phyloP scores from a whole-genome alignment of 1,139 yeast species.

The Schizosaccharomyces versatilis region DNA sequence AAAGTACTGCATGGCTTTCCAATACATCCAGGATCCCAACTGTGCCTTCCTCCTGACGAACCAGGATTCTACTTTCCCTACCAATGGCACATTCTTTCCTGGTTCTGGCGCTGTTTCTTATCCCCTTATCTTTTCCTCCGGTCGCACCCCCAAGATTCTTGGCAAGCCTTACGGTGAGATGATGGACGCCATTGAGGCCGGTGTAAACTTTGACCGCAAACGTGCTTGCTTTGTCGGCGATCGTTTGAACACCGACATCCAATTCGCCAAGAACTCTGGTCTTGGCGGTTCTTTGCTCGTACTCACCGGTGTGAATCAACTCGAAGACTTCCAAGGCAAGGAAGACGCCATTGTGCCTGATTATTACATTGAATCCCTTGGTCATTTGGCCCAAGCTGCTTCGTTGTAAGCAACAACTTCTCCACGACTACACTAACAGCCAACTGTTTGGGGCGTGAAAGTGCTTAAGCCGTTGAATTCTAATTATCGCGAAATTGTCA shows the following conservation, averaged over 20 bases:
- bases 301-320: conserved; percentile 74
- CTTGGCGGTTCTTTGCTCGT: conserved; percentile 61
- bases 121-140: conserved; percentile 52
- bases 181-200: conserved; percentile 74
- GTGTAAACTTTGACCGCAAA: conserved; percentile 34
- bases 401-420: background rate
- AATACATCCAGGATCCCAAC: conserved; percentile 46
- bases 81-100: conserved; percentile 61
- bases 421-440: too few species aligned
- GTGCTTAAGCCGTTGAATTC: too few species aligned
- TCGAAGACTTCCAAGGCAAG: conserved; percentile 29
- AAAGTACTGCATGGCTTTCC: conserved; percentile 60
- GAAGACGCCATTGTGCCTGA: conserved; percentile 35
- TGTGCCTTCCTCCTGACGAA: conserved; percentile 82
- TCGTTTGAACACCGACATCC: conserved; percentile 82
- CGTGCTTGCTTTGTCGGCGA: conserved; percentile 88
- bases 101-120: conserved; percentile 91
- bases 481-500: too few species aligned
- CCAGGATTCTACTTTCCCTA: conserved; percentile 83
- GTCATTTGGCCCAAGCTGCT: conserved; percentile 24
- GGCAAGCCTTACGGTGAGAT: conserved; percentile 82
- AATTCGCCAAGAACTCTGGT: conserved; percentile 72
- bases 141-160: conserved; percentile 56
- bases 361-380: conserved; percentile 49
- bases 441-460: too few species aligned